Conservation (phyloP, 2,329 filamentous ascomycete species). For the Teratosphaeria epicoccoides region DNA sequence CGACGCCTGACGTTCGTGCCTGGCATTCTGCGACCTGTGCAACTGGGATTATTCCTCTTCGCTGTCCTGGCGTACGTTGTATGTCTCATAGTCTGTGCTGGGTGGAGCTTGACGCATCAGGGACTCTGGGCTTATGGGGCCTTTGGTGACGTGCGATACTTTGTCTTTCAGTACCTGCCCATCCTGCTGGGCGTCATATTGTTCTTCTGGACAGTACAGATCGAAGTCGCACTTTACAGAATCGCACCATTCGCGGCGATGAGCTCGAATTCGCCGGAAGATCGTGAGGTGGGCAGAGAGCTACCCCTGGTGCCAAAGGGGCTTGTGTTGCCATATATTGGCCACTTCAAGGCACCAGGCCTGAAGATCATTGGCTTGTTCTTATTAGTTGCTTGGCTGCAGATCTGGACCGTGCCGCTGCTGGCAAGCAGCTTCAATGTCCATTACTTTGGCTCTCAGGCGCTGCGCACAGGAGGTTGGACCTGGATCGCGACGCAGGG, state of each 20-base stretch:
- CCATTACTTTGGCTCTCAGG: slow-evolving; percentile 43
- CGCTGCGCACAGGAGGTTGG: slow-evolving; percentile 52
- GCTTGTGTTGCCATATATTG: slow-evolving; percentile 57
- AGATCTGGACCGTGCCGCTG: slow-evolving; percentile 70
- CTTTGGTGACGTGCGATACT: slow-evolving; percentile 66
- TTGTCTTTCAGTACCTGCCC: slow-evolving; percentile 76
- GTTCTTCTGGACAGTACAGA: slow-evolving; percentile 64
- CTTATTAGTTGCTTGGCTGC: slow-evolving; percentile 61
- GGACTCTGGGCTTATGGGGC: slow-evolving; percentile 59
- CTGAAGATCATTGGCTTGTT: slow-evolving; percentile 57
- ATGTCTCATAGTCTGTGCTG: slow-evolving; percentile 60
- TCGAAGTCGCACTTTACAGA: slow-evolving; percentile 65
- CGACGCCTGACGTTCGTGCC: slow-evolving; percentile 55
- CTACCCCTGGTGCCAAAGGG: slow-evolving; percentile 50
- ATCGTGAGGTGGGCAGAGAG: slow-evolving; percentile 56
- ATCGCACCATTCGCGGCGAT: slow-evolving; percentile 70
- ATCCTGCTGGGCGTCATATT: slow-evolving; percentile 62
- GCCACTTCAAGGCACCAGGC: slow-evolving; percentile 54
- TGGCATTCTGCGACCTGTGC: slow-evolving; percentile 55
- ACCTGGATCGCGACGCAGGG: slow-evolving; percentile 69
- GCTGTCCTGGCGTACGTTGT: slow-evolving; percentile 60
- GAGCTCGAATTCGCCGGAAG: slow-evolving; percentile 48
- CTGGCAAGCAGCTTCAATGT: slow-evolving; percentile 66
- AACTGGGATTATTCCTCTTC: slow-evolving; percentile 50
- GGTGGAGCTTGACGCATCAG: slow-evolving; percentile 51